These are phyloP conservation scores for Boletus coccyginus DNA, from an alignment of 768 basidiomycete genomes.

Conservation along the genomic window DNA sequence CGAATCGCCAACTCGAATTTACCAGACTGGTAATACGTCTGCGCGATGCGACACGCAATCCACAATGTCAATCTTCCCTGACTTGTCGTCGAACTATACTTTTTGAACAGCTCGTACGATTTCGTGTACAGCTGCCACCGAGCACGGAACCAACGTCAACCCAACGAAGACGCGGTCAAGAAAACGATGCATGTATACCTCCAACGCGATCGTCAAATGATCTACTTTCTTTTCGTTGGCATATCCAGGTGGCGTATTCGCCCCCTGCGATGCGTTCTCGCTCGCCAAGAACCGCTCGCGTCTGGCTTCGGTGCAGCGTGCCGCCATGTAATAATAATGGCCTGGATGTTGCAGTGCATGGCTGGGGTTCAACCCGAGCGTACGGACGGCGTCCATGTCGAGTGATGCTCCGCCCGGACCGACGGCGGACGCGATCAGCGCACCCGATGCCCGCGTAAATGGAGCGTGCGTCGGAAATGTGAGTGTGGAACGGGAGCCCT, in stretches of 20 bases:
- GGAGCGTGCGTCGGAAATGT: constrained; percentile 60
- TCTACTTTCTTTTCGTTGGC: constrained; percentile 91
- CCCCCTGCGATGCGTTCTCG: constrained; percentile 41
- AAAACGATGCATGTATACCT: constrained; percentile 49
- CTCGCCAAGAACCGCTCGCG: constrained; percentile 61
- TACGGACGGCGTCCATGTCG: constrained; percentile 59
- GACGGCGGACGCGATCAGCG: too few relatives aligned
- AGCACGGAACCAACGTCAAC: not conserved
- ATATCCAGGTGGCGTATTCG: constrained; percentile 62
- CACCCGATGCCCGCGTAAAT: constrained; percentile 24
- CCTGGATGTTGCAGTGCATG: constrained; percentile 88
- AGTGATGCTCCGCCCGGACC: constrained; percentile 24
- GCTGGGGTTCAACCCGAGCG: constrained; percentile 73
- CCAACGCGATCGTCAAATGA: constrained; percentile 76
- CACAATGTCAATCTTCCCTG: constrained; percentile 83
- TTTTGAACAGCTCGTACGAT: constrained; percentile 92
- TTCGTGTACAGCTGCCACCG: constrained; percentile 79
- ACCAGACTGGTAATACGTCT: constrained; percentile 74
- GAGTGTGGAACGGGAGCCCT: constrained; percentile 65
- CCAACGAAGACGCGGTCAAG: not conserved
- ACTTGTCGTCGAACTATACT: constrained; percentile 50
- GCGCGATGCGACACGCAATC: constrained; percentile 88
- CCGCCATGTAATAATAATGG: constrained; percentile 84
- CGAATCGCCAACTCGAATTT: constrained; percentile 88
- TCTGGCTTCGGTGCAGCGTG: constrained; percentile 77